Evolutionary conservation across 225 moss, liverwort and hornwort species (phyloP), one percentile per base, ranked within the genome.

Genomic region (Sphagnum tenellum): DNA sequence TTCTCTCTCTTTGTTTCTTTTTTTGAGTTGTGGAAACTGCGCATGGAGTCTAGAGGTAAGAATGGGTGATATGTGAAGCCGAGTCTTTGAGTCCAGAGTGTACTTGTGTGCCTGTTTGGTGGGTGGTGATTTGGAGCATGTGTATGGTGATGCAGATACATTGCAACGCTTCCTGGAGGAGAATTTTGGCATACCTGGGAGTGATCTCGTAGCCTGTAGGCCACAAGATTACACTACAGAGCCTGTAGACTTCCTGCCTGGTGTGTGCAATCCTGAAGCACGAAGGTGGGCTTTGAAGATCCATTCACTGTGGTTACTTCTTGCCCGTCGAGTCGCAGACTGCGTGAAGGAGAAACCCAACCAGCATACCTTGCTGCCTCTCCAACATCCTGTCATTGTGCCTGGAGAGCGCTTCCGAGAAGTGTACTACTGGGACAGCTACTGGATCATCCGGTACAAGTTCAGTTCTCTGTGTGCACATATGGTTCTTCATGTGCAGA

Each of bases 351-450:
- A 65, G 10, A 70, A 78, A 48, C 81, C 83, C 2, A 89, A 86
- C 2, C 76, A 74, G 7, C 81, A 78, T 64, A 91, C 94, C 8
- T 67, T 94, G 47, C 67, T 91, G 7, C 80, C 91, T 2, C 68
- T 91, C n/a, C 60, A 69, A 71, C 67, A 80, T 59, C 74, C 82
- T 0, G 77, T 87, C 14, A 81, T 94, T 7, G 77, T 94, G 49
- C 94, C 94, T 0, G 94, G 94, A 0, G 83, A 85, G 47, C 75
- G 90, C 0, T 94, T 91, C 67, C 80, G 91, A 3, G 94, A 94
- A 73, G 79, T 83, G 0, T 94, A 94, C 62, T 94, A 94, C 78
- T 94, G 94, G 94, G 94, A 94, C 65, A 89, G 87, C 81, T 94
- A 89, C 65, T 94, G 94, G 94, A 73, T 80, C 44, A 84, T 94